These are phyloP conservation scores for Botrytis medusae DNA, from an alignment of 2,329 filamentous ascomycete genomes.

Conservation along the genomic window DNA sequence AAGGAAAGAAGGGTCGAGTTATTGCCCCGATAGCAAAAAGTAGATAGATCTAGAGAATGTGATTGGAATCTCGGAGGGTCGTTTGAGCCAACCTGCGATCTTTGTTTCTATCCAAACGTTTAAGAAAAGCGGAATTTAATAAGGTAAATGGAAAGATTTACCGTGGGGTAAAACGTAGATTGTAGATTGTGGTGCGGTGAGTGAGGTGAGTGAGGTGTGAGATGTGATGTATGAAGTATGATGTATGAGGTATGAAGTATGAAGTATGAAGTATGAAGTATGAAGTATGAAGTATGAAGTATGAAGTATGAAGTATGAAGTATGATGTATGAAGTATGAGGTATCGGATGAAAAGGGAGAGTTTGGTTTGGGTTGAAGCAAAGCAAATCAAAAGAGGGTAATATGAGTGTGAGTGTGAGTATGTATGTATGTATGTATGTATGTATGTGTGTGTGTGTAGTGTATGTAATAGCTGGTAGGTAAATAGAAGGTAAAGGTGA, in stretches of 20 bases:
- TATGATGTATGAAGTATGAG: background rate
- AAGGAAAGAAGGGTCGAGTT: background rate
- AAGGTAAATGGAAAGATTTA: background rate
- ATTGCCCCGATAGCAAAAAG: background rate
- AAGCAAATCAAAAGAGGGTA: background rate
- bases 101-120: background rate
- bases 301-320: too few species aligned
- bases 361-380: background rate
- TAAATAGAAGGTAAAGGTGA: background rate
- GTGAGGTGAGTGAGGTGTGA: background rate
- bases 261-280: too few species aligned
- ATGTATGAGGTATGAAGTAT: too few species aligned
- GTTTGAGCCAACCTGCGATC: conserved; percentile 2
- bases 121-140: background rate
- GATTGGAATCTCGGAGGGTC: background rate
- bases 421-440: background rate
- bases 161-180: background rate
- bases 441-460: background rate
- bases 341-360: background rate
- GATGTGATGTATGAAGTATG: too few species aligned
- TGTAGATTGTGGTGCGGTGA: too few species aligned
- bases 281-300: too few species aligned
- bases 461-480: background rate
- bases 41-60: background rate
- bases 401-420: background rate